phyloP scores from a whole-genome alignment of 805 yeast species.

The Zygoascus tannicola region DNA sequence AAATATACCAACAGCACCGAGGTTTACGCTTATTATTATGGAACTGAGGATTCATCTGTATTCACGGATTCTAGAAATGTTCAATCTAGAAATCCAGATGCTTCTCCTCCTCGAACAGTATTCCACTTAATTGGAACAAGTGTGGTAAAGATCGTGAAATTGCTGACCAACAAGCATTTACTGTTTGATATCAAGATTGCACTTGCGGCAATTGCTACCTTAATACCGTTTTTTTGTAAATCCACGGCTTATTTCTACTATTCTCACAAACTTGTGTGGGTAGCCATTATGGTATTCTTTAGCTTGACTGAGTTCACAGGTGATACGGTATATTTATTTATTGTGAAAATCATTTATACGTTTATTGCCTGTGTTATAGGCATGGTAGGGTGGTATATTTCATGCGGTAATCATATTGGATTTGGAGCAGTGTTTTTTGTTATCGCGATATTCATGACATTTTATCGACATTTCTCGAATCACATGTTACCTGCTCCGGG shows the following conservation, averaged over 20 bases:
- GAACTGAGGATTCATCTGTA: neutral
- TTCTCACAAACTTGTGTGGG: slow-evolving; percentile 23
- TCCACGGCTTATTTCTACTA: slow-evolving; percentile 19
- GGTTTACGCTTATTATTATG: neutral
- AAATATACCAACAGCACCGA: neutral
- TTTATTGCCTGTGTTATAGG: slow-evolving; percentile 25
- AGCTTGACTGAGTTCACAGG: slow-evolving; percentile 24
- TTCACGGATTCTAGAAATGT: neutral
- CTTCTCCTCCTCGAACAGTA: slow-evolving; percentile 23
- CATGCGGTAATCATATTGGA: slow-evolving; percentile 26
- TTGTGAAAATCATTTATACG: slow-evolving; percentile 20
- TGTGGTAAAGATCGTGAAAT: neutral
- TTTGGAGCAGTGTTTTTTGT: slow-evolving; percentile 24
- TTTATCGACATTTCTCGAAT: slow-evolving; percentile 23
- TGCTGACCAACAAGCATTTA: slow-evolving; percentile 8
- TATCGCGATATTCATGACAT: slow-evolving; percentile 19
- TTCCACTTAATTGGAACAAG: slow-evolving; percentile 19
- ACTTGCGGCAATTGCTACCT: slow-evolving; percentile 14
- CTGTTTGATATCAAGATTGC: slow-evolving; percentile 21
- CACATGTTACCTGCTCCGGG: slow-evolving; percentile 23
- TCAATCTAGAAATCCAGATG: slow-evolving; percentile 23
- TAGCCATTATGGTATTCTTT: slow-evolving; percentile 22
- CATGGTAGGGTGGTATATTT: slow-evolving; percentile 29
- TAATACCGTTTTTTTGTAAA: slow-evolving; percentile 21
- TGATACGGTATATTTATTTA: slow-evolving; percentile 25